Evolutionary conservation across 1,284 basidiomycete genomes (phyloP), one percentile per base, ranked within the genome.

Genomic region (Hemileia vastatrix): DNA sequence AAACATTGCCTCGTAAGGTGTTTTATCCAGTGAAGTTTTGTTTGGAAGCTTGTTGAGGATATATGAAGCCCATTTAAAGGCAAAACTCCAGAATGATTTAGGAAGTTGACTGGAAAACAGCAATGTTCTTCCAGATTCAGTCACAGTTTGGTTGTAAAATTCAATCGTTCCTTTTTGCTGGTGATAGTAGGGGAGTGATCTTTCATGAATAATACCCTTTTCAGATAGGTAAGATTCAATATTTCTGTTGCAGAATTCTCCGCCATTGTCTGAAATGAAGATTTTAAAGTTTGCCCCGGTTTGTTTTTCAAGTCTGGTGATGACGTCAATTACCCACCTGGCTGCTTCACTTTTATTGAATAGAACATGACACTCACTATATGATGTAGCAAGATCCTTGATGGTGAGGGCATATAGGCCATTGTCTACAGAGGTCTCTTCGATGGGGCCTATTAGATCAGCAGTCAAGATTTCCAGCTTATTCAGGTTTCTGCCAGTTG

Each of bases 181-280:
- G 21, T 44, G 54, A 6, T 57, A 31, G 11, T 57, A 57, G 2
- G 54, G 21, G 2, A 45, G 6, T 0, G 54, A 11, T 1, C 27
- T 21, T 32, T 57, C 54, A 3, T 24, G 6, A 9, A 6, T 18
- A 19, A 57, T 57, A 1, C 54, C 54, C 32, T 57, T 57, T 47
- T 23, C 1, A 1, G 3, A 4, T 19, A 23, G 49, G 19, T 40
- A 48, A 5, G 36, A 1, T 15, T 8, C 24, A 21, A 27, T 3
- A n/a, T 11, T 31, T 1, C 31, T 21, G 23, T 24, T 31, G 4
- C 23, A 2, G 44, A 63, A 33, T n/a, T 27, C 53, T 8, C 23
- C 21, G 5, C 31, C 57, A 31, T 48, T 45, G 18, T 63, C 60
- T 23, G 13, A 45, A 6, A 31, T 47, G 4, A 63, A n/a, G 6